phyloP scores from a whole-genome alignment of 1,284 basidiomycete species.

The Tilletiopsis washingtonensis region DNA sequence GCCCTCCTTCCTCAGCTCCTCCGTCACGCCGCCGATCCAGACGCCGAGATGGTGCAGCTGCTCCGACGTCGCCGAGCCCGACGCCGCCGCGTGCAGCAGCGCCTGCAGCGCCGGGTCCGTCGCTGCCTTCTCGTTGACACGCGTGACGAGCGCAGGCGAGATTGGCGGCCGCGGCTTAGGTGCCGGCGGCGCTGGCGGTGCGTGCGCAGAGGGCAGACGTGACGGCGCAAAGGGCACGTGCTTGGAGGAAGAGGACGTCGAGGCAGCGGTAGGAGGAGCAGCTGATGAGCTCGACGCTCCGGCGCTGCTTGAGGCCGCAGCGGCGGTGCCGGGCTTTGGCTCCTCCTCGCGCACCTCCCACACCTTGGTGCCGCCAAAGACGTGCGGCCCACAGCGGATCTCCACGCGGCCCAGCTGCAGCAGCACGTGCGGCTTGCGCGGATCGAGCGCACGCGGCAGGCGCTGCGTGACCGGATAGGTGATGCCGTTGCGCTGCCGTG shows the following conservation, averaged over 20 bases:
- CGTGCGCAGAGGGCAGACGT: not conserved
- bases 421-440: conserved; percentile 28
- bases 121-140: conserved; percentile 29
- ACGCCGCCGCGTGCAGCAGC: conserved; percentile 30
- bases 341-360: conserved; percentile 32
- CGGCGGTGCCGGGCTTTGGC: conserved; percentile 3
- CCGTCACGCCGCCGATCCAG: conserved; percentile 19
- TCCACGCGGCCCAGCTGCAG: conserved; percentile 32
- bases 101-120: conserved; percentile 29
- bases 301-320: not conserved
- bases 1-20: conserved; percentile 1
- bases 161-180: not conserved
- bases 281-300: not conserved
- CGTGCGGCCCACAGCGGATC: conserved; percentile 31
- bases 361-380: conserved; percentile 36
- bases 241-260: conserved; percentile 1
- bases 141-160: conserved; percentile 23
- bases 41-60: conserved; percentile 30
- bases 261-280: not conserved
- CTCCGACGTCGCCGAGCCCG: conserved; percentile 24
- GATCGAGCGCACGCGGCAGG: conserved; percentile 22
- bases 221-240: too few species aligned
- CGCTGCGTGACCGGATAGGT: not conserved
- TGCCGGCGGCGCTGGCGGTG: not conserved
- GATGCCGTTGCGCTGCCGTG: conserved; percentile 3